A percentile compares a stretch with the other conserved stretches of the same genome.
These are phyloP conservation scores for Elongisporangium prolatum DNA, from an alignment of 352 stramenopile genomes.

Conservation along the genomic window DNA sequence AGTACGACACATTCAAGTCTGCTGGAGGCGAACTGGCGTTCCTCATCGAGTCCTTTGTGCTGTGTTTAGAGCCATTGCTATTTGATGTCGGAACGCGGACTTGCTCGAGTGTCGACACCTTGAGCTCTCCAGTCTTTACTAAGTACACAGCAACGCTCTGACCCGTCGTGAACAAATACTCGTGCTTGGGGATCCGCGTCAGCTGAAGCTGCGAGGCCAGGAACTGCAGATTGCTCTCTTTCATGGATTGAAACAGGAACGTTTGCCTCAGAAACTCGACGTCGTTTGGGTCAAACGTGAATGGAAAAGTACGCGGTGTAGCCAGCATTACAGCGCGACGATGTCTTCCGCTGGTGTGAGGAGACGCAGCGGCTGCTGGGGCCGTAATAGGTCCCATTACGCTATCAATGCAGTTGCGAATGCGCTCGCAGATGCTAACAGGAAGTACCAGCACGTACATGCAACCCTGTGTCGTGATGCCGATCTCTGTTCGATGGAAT, in stretches of 20 bases:
- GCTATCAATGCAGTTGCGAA: conserved; percentile 5
- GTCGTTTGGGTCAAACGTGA: conserved; percentile 1
- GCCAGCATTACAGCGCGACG: conserved; percentile 12
- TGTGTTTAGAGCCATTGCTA: background rate
- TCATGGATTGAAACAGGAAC: conserved; percentile 38
- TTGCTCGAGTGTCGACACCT: conserved; percentile 30
- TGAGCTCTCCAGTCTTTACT: conserved; percentile 36
- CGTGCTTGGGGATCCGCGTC: conserved; percentile 24
- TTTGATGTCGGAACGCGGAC: conserved; percentile 9
- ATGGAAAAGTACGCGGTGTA: conserved; percentile 15
- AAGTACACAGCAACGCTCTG: conserved; percentile 42
- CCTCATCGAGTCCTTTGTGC: background rate
- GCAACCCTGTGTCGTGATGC: conserved; percentile 24
- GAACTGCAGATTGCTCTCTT: conserved; percentile 29
- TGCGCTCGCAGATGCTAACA: conserved; percentile 22
- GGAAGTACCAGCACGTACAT: conserved; percentile 37
- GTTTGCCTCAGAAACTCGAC: conserved; percentile 31
- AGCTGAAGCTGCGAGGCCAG: conserved; percentile 35
- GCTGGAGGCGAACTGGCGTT: background rate
- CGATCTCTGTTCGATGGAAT: conserved; percentile 42
- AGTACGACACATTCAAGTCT: background rate
- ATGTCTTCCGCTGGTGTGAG: conserved; percentile 2
- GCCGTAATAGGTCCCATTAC: background rate
- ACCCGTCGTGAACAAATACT: conserved; percentile 54
- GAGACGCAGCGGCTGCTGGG: background rate